A percentile compares a stretch with the other conserved stretches of the same genome.
Evolutionary conservation across 2,329 filamentous ascomycete genomes (phyloP).

Genomic region (Escovopsis sp.): DNA sequence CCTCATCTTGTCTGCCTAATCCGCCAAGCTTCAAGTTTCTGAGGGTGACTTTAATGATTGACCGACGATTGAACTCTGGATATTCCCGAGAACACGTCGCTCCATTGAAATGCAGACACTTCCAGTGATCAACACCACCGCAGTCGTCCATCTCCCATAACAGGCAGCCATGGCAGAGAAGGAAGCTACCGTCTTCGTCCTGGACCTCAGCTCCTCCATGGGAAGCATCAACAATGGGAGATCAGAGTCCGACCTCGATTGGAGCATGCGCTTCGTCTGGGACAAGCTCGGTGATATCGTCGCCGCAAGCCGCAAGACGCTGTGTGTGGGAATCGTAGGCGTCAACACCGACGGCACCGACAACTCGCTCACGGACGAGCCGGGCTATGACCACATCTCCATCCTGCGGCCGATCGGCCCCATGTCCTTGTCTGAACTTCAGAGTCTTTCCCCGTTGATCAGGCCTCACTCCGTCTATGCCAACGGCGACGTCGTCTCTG

Average conservation of each 20-base stretch:
- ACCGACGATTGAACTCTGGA: neutral
- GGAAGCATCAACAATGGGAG: slow-evolving; percentile 55
- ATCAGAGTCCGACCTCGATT: slow-evolving; percentile 69
- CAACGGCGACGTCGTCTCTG: slow-evolving; percentile 72
- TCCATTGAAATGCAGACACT: too few relatives aligned
- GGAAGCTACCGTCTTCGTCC: slow-evolving; percentile 80
- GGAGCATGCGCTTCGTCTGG: slow-evolving; percentile 84
- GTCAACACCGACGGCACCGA: slow-evolving; percentile 65
- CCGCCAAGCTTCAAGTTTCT: neutral
- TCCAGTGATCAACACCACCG: too few relatives aligned
- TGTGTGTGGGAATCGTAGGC: slow-evolving; percentile 66
- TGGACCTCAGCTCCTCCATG: slow-evolving; percentile 85
- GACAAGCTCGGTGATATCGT: slow-evolving; percentile 66
- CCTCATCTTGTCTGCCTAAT: neutral
- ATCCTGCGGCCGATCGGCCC: slow-evolving; percentile 55
- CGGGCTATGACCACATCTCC: slow-evolving; percentile 68
- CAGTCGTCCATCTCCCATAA: too few relatives aligned
- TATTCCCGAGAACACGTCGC: neutral
- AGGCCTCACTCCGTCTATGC: slow-evolving; percentile 48
- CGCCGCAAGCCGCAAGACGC: slow-evolving; percentile 50
- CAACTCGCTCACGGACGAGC: slow-evolving; percentile 52
- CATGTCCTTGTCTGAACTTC: slow-evolving; percentile 53
- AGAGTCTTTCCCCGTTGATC: slow-evolving; percentile 46
- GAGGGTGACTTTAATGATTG: neutral
- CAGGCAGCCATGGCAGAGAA: slow-evolving; percentile 62